phyloP scores from a whole-genome alignment of 306 rosid genomes.

The Citrullus mucosospermus region DNA sequence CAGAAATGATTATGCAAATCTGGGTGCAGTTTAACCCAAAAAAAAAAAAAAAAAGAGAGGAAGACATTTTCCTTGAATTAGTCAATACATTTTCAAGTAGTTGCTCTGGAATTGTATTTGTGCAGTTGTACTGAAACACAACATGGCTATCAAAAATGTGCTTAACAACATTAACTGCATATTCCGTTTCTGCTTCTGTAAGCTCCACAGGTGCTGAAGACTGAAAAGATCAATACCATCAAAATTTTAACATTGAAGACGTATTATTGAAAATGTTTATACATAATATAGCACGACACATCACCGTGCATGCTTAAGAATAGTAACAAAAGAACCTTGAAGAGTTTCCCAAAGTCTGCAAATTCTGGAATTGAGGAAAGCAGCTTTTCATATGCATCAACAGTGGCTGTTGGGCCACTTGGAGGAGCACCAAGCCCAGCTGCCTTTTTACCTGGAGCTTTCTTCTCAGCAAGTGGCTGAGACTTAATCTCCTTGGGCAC shows the following conservation, averaged over 20 bases:
- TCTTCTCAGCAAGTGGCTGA: slow-evolving; percentile 87
- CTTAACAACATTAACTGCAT: slow-evolving; percentile 89
- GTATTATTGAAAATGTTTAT: neutral
- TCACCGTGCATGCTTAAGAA: slow-evolving; percentile 11
- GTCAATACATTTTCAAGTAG: slow-evolving; percentile 69
- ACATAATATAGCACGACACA: neutral
- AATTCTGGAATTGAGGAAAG: slow-evolving; percentile 68
- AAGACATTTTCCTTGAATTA: slow-evolving; percentile 1
- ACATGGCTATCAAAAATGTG: slow-evolving; percentile 81
- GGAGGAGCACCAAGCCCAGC: slow-evolving; percentile 78
- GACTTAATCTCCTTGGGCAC: slow-evolving; percentile 86
- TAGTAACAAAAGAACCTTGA: slow-evolving; percentile 49
- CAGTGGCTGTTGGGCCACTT: slow-evolving; percentile 54
- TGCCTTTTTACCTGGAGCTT: slow-evolving; percentile 84
- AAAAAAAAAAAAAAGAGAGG: neutral
- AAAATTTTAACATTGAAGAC: neutral
- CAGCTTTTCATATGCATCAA: slow-evolving; percentile 70
- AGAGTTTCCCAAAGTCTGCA: slow-evolving; percentile 67
- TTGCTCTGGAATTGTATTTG: slow-evolving; percentile 93
- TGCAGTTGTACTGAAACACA: slow-evolving; percentile 95
- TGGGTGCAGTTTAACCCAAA: neutral
- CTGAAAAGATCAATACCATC: slow-evolving; percentile 30
- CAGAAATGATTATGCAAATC: slow-evolving; percentile 2
- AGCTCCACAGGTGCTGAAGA: slow-evolving; percentile 95
- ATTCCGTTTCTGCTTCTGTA: slow-evolving; percentile 94